A percentile compares a stretch with the other conserved stretches of the same genome.
Conservation (phyloP, 768 basidiomycete species). For the Kwoniella sp. region DNA sequence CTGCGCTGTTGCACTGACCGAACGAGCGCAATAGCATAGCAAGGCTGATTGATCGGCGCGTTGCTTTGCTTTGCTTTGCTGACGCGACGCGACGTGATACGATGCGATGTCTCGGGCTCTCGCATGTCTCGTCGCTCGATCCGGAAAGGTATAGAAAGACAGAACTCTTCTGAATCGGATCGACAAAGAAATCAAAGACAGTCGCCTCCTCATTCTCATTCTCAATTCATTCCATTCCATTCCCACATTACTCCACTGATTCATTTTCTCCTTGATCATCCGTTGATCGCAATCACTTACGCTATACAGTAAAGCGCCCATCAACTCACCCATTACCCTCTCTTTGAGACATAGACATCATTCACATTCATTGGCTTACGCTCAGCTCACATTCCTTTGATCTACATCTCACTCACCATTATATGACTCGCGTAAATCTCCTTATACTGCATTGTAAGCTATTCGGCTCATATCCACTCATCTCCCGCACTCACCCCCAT, state of each 20-base stretch:
- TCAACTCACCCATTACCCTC: too few species aligned
- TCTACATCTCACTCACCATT: not conserved
- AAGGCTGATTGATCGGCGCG: too few species aligned
- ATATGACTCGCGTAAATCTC: not conserved
- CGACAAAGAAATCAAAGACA: constrained; percentile 5
- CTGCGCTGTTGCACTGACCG: too few species aligned
- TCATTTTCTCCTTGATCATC: not conserved
- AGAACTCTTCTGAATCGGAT: not conserved
- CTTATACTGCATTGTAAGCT: not conserved
- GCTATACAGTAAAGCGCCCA: not conserved
- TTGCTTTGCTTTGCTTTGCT: too few species aligned
- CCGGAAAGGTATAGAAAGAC: not conserved
- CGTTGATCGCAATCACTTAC: not conserved
- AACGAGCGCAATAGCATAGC: too few species aligned
- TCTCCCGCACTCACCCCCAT: too few species aligned
- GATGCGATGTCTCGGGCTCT: not conserved
- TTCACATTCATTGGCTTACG: not conserved
- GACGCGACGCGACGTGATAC: too few species aligned
- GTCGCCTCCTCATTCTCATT: constrained; percentile 1
- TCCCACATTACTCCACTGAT: not conserved
- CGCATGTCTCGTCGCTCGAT: not conserved
- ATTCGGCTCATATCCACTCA: not conserved
- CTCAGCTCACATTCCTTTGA: constrained; percentile 1
- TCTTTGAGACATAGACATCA: too few species aligned
- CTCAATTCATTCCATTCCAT: not conserved